These are phyloP conservation scores for Pseudomonodictys pantanalensis DNA, from an alignment of 495 filamentous ascomycete species.

Conservation along the genomic window DNA sequence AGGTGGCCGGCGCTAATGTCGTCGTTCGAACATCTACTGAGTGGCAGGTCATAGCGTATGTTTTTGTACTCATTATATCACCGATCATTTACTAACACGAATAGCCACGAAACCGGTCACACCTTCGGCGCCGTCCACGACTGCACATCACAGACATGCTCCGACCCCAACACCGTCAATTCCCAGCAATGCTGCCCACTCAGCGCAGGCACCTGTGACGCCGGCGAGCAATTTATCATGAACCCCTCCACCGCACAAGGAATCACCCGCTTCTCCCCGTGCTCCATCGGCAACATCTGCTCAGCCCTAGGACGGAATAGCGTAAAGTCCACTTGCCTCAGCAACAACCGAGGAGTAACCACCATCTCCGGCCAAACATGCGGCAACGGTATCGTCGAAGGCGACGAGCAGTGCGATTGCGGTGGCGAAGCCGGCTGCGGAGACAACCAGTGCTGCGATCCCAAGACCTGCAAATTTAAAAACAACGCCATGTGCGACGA, in stretches of 20 bases:
- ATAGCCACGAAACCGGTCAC: slow-evolving; percentile 80
- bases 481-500: slow-evolving; percentile 77
- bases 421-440: slow-evolving; percentile 71
- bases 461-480: slow-evolving; percentile 85
- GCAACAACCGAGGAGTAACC: slow-evolving; percentile 75
- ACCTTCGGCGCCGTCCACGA: slow-evolving; percentile 97
- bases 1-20: slow-evolving; percentile 82
- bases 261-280: slow-evolving; percentile 79
- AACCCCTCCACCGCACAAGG: slow-evolving; percentile 76
- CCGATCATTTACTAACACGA: background rate
- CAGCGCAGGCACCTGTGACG: slow-evolving; percentile 65
- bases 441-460: slow-evolving; percentile 76
- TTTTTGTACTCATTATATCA: slow-evolving; percentile 8
- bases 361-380: slow-evolving; percentile 86
- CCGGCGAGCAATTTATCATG: slow-evolving; percentile 81
- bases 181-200: slow-evolving; percentile 87
- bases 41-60: slow-evolving; percentile 88
- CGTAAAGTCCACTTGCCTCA: slow-evolving; percentile 72
- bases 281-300: slow-evolving; percentile 91
- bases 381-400: slow-evolving; percentile 95
- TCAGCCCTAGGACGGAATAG: slow-evolving; percentile 79
- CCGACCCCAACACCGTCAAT: slow-evolving; percentile 55
- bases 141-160: slow-evolving; percentile 69
- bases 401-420: slow-evolving; percentile 94
- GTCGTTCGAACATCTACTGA: slow-evolving; percentile 79